Percentiles rank a stretch among this genome's conserved stretches.
Conservation (phyloP, 164 flowering plant genomes). For the Malania oleifera region DNA sequence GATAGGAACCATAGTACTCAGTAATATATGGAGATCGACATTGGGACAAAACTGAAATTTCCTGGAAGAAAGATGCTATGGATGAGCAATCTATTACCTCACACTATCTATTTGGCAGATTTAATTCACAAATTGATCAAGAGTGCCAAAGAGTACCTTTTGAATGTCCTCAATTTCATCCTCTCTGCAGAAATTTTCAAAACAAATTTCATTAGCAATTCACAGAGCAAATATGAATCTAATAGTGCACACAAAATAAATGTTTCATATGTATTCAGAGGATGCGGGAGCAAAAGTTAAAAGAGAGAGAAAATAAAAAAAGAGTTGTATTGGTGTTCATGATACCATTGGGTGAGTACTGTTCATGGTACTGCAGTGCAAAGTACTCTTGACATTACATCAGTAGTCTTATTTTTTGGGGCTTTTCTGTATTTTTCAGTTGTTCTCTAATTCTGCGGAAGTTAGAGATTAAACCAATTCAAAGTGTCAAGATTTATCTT, state of each 20-base stretch:
- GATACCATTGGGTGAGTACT: too few relatives aligned
- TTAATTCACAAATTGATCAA: neutral
- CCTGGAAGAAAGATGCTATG: slow-evolving; percentile 45
- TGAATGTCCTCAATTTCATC: slow-evolving; percentile 99
- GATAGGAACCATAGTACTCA: slow-evolving; percentile 90
- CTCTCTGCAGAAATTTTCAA: slow-evolving; percentile 52
- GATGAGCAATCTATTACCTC: slow-evolving; percentile 16
- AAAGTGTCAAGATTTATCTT: too few relatives aligned
- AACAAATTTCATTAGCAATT: neutral
- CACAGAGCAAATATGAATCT: neutral
- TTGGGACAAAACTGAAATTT: slow-evolving; percentile 90
- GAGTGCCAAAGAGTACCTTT: slow-evolving; percentile 48
- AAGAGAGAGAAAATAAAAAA: too few relatives aligned
- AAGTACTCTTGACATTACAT: too few relatives aligned
- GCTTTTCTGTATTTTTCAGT: too few relatives aligned
- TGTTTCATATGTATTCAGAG: too few relatives aligned
- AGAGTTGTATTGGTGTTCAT: too few relatives aligned
- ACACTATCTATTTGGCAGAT: neutral
- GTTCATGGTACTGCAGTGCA: too few relatives aligned
- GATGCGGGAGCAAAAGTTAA: too few relatives aligned
- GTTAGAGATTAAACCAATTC: too few relatives aligned
- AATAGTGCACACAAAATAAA: neutral
- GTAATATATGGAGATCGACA: slow-evolving; percentile 94
- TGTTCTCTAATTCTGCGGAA: too few relatives aligned
- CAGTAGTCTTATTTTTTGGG: too few relatives aligned